Evolutionary conservation across 495 filamentous ascomycete species (phyloP).

Genomic region (Trichoderma asperelloides): DNA sequence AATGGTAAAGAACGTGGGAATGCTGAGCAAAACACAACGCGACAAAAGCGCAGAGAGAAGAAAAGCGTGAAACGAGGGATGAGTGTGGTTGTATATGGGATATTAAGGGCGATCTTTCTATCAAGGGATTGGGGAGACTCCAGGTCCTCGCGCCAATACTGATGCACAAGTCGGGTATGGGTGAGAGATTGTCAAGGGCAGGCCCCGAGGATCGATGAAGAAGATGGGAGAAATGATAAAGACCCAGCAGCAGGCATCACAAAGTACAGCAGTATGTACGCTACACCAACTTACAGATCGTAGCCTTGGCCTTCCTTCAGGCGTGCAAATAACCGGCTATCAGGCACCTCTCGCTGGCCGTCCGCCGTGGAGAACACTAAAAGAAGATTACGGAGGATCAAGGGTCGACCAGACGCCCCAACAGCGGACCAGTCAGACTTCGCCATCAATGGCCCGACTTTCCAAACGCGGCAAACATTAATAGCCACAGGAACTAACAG

Average conservation of each 20-base stretch:
- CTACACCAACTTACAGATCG: neutral
- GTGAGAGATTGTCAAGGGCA: neutral
- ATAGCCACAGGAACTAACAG: neutral
- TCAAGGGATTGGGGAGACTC: slow-evolving; percentile 5
- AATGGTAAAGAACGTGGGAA: slow-evolving; percentile 7
- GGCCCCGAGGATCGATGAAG: neutral
- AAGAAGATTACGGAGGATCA: slow-evolving; percentile 7
- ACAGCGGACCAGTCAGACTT: neutral
- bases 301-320: neutral
- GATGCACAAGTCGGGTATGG: neutral
- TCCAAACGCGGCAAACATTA: slow-evolving; percentile 3
- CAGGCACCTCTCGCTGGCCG: neutral
- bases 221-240: neutral
- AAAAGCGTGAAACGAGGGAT: neutral
- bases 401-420: neutral
- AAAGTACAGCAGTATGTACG: neutral
- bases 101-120: neutral
- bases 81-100: neutral
- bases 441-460: neutral
- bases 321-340: neutral
- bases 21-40: slow-evolving; percentile 1
- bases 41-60: neutral
- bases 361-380: neutral
- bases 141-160: neutral
- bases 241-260: neutral